phyloP scores from a whole-genome alignment of 305 asterid genomes.

The Fraxinus albicans region DNA sequence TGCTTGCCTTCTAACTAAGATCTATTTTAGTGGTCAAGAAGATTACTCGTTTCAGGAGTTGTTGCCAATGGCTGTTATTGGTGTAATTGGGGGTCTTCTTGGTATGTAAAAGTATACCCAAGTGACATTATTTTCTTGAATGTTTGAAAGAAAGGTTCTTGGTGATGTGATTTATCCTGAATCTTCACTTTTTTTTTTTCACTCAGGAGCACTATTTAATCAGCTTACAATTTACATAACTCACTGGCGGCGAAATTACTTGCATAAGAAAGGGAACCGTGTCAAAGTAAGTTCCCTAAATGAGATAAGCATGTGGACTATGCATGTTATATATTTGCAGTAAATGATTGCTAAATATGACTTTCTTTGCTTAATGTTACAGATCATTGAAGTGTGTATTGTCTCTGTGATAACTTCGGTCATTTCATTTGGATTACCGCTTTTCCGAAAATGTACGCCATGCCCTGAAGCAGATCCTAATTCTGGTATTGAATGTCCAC shows the following conservation, averaged over 20 bases:
- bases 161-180: conserved; percentile 23
- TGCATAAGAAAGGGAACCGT: conserved; percentile 89
- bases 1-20: conserved; percentile 37
- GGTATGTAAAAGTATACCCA: conserved; percentile 49
- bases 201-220: conserved; percentile 89
- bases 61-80: conserved; percentile 95
- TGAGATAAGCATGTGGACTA: not conserved
- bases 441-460: conserved; percentile 82
- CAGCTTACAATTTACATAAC: conserved; percentile 83
- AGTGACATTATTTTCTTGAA: conserved; percentile 19
- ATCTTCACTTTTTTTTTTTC: not conserved
- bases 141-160: conserved; percentile 11
- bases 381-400: conserved; percentile 90
- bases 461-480: conserved; percentile 80
- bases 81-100: conserved; percentile 94
- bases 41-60: conserved; percentile 93
- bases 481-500: conserved; percentile 95
- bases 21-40: conserved; percentile 89
- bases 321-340: conserved; percentile 16
- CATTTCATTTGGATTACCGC: conserved; percentile 91
- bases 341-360: conserved; percentile 17
- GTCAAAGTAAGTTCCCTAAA: conserved; percentile 63
- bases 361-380: conserved; percentile 28
- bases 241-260: conserved; percentile 83
- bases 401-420: conserved; percentile 80